Conservation (phyloP, 495 filamentous ascomycete species). For the Halenospora varia region DNA sequence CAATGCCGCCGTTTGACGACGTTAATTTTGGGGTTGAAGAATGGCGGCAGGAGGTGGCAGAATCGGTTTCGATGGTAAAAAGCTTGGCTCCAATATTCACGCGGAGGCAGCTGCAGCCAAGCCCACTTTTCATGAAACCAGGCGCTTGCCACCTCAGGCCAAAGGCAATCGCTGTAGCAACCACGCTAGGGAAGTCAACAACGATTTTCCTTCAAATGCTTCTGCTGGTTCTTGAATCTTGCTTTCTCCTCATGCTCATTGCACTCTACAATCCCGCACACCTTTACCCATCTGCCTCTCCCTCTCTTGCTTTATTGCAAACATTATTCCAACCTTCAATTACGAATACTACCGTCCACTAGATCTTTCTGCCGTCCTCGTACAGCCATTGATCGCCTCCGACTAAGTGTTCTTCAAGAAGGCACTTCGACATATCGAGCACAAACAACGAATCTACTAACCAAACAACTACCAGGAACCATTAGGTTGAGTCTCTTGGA, state of each 20-base stretch:
- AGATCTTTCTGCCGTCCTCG: conserved; percentile 40
- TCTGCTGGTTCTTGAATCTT: conserved; percentile 3
- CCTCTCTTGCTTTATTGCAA: conserved; percentile 8
- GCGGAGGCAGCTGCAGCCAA: too few relatives aligned
- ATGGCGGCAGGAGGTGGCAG: background rate
- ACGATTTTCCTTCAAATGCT: conserved; percentile 7
- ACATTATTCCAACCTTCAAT: conserved; percentile 29
- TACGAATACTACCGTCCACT: conserved; percentile 34
- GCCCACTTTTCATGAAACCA: too few relatives aligned
- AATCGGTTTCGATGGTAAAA: too few relatives aligned
- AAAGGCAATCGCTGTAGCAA: conserved; percentile 3
- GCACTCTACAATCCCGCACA: conserved; percentile 25
- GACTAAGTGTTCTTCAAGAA: conserved; percentile 28
- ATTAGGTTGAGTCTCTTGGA: conserved; percentile 64
- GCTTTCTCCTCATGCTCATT: conserved; percentile 18
- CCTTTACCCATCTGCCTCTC: conserved; percentile 24
- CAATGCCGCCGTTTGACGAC: too few relatives aligned
- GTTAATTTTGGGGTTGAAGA: background rate
- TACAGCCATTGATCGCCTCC: conserved; percentile 25
- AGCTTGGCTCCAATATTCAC: too few relatives aligned
- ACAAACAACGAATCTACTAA: conserved; percentile 40
- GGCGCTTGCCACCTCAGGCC: too few relatives aligned
- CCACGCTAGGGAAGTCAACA: conserved; percentile 15
- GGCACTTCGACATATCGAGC: conserved; percentile 44
- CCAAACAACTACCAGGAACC: conserved; percentile 57